phyloP scores from a whole-genome alignment of 2,329 filamentous ascomycete species.

The Colletotrichum sp. region DNA sequence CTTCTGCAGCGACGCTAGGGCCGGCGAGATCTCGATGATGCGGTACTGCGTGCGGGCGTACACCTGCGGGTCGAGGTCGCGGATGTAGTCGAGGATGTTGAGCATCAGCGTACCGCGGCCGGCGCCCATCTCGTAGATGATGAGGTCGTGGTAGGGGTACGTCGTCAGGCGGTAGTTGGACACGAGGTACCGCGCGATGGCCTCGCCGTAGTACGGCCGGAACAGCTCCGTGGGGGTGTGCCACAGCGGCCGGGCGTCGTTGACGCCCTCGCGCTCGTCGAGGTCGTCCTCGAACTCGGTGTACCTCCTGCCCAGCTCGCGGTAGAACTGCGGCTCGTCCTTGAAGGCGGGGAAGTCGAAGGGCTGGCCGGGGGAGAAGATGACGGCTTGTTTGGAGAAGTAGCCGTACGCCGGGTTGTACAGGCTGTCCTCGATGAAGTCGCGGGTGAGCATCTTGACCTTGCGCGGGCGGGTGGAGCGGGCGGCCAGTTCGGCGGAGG shows the following conservation, averaged over 20 bases:
- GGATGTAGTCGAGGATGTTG: conserved; percentile 96
- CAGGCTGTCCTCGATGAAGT: conserved; percentile 96
- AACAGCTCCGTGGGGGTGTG: conserved; percentile 98
- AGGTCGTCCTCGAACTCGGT: conserved; percentile 88
- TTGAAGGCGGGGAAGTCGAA: conserved; percentile 85
- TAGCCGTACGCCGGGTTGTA: conserved; percentile 97
- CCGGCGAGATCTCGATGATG: conserved; percentile 92
- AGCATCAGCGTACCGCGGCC: conserved; percentile 98
- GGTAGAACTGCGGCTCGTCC: conserved; percentile 87
- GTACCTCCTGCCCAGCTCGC: conserved; percentile 78
- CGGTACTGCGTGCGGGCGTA: conserved; percentile 93
- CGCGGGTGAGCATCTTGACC: conserved; percentile 96
- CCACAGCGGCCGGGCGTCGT: conserved; percentile 88
- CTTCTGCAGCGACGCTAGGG: conserved; percentile 79
- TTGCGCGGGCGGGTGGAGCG: conserved; percentile 79
- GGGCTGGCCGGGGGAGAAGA: conserved; percentile 90
- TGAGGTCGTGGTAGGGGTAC: conserved; percentile 94
- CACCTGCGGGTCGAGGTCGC: conserved; percentile 85
- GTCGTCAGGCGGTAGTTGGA: conserved; percentile 94
- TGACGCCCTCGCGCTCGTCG: conserved; percentile 71
- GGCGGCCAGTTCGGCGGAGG: conserved; percentile 76
- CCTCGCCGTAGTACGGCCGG: conserved; percentile 94
- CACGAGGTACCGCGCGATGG: conserved; percentile 93
- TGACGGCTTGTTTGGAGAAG: conserved; percentile 95
- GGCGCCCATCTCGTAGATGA: conserved; percentile 98